Base-by-base conservation (phyloP, 2,329 filamentous ascomycete species). In the Nothophoma quercina region DNA sequence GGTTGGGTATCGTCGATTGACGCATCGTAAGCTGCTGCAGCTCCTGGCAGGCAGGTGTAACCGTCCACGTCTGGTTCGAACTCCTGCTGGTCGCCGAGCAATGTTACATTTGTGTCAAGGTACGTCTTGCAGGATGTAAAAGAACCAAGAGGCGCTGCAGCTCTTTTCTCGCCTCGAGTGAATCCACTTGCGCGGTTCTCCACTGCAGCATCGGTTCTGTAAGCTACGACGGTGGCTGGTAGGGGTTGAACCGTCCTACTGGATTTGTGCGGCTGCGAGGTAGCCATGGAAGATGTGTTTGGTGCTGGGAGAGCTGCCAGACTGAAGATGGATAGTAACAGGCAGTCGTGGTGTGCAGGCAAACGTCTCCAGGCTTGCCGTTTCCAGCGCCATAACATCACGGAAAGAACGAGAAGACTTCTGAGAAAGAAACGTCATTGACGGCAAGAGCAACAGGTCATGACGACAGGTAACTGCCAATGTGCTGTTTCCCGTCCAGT, bases 61-160 rank as follows among this genome's bases (percentile, higher is more conserved):
- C 55, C 56, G 58, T 62, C 52, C 51, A 56, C 36, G 22, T 43
- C 38, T 33, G 50, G 51, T 30, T 33, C 25, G 15, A 48, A 32
- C 16, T 45, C 21, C 25, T 52, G 39, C n/a, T 42, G 40, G 28
- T 39, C 29, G 39, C 34, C 35, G n/a, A 30, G 38, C 23, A 50
- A 39, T 10, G 55, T 35, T 41, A 29, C 12, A 12, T 49, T 33
- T 44, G 55, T 60, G 33, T 51, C 45, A 19, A 56, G 16, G 18
- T 65, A 59, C 19, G 58, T 53, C 39, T 53, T 62, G 62, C 61
- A 60, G 55, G 62, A 60, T 55, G 60, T 41, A 41, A 62, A 63
- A 19, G 61, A 52, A 56, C 67, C 60, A 21, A 55, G 57, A 22
- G 34, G 39, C 29, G 36, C 40, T 42, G 52, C 49, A 41, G 48